Base-by-base conservation (phyloP, 495 filamentous ascomycete species). In the Hypoxylon perforatum region DNA sequence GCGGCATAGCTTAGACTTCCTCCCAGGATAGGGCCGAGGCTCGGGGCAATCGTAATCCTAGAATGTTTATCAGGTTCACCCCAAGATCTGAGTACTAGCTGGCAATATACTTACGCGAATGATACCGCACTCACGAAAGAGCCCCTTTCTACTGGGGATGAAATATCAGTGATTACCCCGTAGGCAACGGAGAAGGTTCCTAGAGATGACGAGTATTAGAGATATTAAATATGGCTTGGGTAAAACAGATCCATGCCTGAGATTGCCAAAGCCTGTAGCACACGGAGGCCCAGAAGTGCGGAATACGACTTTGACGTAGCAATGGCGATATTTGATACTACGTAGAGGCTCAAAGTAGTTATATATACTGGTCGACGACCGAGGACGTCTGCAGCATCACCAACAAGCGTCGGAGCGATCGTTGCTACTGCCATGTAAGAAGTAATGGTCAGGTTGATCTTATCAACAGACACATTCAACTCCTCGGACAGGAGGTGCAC, bases 191-290 rank as follows among this genome's bases (percentile, higher is more conserved):
- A 17, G 9, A 66, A 22, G 4, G 47, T 49, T 17, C 28, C n/a
- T 17, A 59, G 22, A 19, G 84, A 3, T 70, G 77, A 0, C 77
- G 81, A 10, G n/a, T n/a, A n/a, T n/a, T n/a, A n/a, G n/a, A n/a
- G n/a, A n/a, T n/a, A n/a, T n/a, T n/a, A n/a, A n/a, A n/a, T n/a
- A n/a, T n/a, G n/a, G n/a, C n/a, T n/a, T n/a, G n/a, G n/a, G n/a
- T n/a, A n/a, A n/a, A n/a, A n/a, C n/a, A n/a, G n/a, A n/a, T n/a
- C 83, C 67, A 41, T 82, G 69, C 4, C 84, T 82, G 1, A 64
- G 56, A 0, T 38, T 64, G 57, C 85, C 81, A 2, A 82, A 75
- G 7, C 80, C 82, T 35, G 80, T 62, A 30, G 4, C 30, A 35
- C 11, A 5, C 30, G 30, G 4, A 35, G 30, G 11, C 4, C 30